Evolutionary conservation across 805 yeast genomes (phyloP), one percentile per base, ranked within the genome.

Genomic region (Candida sphagnicola): DNA sequence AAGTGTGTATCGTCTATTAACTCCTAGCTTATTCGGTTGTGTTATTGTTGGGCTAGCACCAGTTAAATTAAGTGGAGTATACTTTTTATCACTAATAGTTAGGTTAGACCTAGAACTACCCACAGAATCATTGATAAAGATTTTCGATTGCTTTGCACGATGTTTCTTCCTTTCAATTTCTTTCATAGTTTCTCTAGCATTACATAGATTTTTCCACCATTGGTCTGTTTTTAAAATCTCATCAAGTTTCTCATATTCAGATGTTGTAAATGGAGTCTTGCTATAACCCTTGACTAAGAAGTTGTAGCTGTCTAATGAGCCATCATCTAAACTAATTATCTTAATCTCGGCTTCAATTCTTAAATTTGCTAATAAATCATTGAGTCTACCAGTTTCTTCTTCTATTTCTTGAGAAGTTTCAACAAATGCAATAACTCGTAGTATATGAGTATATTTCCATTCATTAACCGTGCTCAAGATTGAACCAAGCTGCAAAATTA

Each of bases 401-500:
- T 62, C 72, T 18, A 87, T 76, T 47, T 90, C 97, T 0, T 65
- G 65, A 32, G 67, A 69, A 40, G 72, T 71, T 61, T 93, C 99
- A 21, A 93, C 97, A 70, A 93, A 91, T 0, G 85, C 95, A 37
- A 93, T 80, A 8, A 93, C 88, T 42, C 99, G 69, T 28, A 93
- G 57, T 4, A 59, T 64, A 18, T 56, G 54, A 0, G 84, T 80
- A 34, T 70, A 70, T 46, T 85, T 80, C 99, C 99, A 93, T 31
- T 82, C 85, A 1, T 95, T 95, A 3, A 93, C 99, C 0, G 99
- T 90, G 8, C 85, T 79, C 41, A 93, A 65, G 48, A 93, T 91
- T 1, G 96, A 95, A 3, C 98, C 99, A 40, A 93, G 67, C 54
- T 93, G 99, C 42, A 95, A 65, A 46, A 93, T 93, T 53, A 93